These are phyloP conservation scores for Taxawa tesnikishii DNA, from an alignment of 2,329 filamentous ascomycete genomes.

Conservation along the genomic window DNA sequence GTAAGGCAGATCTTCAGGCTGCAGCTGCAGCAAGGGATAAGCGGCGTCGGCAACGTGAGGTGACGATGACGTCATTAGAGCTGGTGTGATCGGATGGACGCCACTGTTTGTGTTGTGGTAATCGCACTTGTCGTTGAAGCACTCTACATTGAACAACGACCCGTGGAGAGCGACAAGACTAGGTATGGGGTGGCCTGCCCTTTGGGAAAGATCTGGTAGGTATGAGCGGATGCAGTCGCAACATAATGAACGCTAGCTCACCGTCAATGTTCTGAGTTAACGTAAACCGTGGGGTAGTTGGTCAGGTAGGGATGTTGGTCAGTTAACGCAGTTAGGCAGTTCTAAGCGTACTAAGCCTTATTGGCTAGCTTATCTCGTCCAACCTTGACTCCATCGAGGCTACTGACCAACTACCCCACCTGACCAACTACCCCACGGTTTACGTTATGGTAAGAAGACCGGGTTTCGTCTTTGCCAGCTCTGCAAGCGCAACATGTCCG, in stretches of 20 bases:
- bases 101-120: neutral
- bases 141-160: conserved; percentile 1
- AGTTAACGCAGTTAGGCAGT: no score
- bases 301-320: no score
- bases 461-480: neutral
- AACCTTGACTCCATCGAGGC: no score
- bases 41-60: neutral
- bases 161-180: conserved; percentile 1
- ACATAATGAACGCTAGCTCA: neutral
- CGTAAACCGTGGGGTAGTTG: no score
- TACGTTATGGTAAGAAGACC: conserved; percentile 1
- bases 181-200: conserved; percentile 1
- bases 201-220: conserved; percentile 1
- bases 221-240: neutral
- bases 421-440: no score
- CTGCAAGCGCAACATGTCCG: conserved; percentile 2
- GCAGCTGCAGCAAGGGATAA: neutral
- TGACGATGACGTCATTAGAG: neutral
- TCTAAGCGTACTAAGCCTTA: no score
- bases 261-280: neutral
- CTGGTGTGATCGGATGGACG: neutral
- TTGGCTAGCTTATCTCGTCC: no score
- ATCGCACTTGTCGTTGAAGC: neutral
- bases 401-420: no score
- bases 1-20: neutral